Percentiles rank a stretch among this genome's conserved stretches.
phyloP scores from a whole-genome alignment of 1,284 basidiomycete genomes.

The Flammula alnicola region DNA sequence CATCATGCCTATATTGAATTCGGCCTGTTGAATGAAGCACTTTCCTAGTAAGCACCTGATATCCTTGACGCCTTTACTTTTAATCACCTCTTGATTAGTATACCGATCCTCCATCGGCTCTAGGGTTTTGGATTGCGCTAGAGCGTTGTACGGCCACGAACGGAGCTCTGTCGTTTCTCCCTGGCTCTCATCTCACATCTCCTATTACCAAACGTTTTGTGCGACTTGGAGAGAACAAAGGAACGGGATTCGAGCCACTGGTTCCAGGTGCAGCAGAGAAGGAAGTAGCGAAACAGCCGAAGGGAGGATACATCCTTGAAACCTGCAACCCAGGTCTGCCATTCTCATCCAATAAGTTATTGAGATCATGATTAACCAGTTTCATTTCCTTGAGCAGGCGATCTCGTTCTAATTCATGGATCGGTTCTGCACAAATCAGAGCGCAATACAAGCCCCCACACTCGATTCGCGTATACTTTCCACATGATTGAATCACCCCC shows the following conservation, averaged over 20 bases:
- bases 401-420: conserved; percentile 90
- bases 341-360: neutral
- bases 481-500: conserved; percentile 85
- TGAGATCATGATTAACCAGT: neutral
- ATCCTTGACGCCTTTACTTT: neutral
- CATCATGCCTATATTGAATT: no score
- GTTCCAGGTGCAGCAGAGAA: conserved; percentile 48
- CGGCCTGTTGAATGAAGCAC: no score
- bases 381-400: conserved; percentile 55
- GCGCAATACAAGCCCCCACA: conserved; percentile 71
- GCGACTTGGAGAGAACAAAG: conserved; percentile 63
- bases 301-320: conserved; percentile 70
- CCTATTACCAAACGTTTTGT: conserved; percentile 85
- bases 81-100: conserved; percentile 57
- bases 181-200: conserved; percentile 83
- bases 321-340: conserved; percentile 74
- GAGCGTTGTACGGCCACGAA: conserved; percentile 86
- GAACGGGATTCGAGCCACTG: conserved; percentile 81
- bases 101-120: conserved; percentile 87
- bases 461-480: conserved; percentile 92
- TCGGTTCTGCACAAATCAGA: conserved; percentile 89
- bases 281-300: conserved; percentile 31
- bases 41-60: conserved; percentile 57
- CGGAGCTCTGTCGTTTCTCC: conserved; percentile 90
- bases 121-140: conserved; percentile 96